Conservation (phyloP, 352 stramenopile genomes). For the Peronospora tabacina region DNA sequence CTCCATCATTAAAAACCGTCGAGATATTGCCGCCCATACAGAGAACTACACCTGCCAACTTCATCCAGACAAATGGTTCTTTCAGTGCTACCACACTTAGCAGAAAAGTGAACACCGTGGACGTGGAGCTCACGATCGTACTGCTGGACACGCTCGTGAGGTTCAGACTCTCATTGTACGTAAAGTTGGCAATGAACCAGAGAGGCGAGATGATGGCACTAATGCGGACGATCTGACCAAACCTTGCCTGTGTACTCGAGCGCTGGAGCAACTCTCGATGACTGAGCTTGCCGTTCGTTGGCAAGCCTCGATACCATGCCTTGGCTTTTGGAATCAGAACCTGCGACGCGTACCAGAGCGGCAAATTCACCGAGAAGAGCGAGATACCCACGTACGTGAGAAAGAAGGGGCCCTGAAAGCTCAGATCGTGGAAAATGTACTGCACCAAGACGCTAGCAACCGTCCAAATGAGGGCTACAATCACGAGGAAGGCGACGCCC, state of each 20-base stretch:
- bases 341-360: slow-evolving; percentile 60
- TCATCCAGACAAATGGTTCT: slow-evolving; percentile 75
- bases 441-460: slow-evolving; percentile 83
- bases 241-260: slow-evolving; percentile 29
- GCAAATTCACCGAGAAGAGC: slow-evolving; percentile 81
- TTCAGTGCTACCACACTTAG: slow-evolving; percentile 76
- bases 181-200: slow-evolving; percentile 93
- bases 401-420: slow-evolving; percentile 83
- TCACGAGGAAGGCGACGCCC: slow-evolving; percentile 59
- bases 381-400: slow-evolving; percentile 85
- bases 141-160: slow-evolving; percentile 91
- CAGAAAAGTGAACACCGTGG: slow-evolving; percentile 90
- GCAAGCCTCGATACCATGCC: slow-evolving; percentile 31
- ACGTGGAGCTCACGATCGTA: slow-evolving; percentile 92
- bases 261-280: slow-evolving; percentile 29
- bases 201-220: slow-evolving; percentile 83
- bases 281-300: slow-evolving; percentile 35
- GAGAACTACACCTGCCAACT: slow-evolving; percentile 76
- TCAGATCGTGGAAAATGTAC: slow-evolving; percentile 84
- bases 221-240: slow-evolving; percentile 37
- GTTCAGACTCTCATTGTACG: slow-evolving; percentile 89
- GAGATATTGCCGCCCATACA: slow-evolving; percentile 85
- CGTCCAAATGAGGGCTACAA: slow-evolving; percentile 79
- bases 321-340: slow-evolving; percentile 32
- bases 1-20: slow-evolving; percentile 72